A percentile compares a stretch with the other conserved stretches of the same genome.
phyloP scores from a whole-genome alignment of 2,329 filamentous ascomycete genomes.

The Alternaria brassicicola region DNA sequence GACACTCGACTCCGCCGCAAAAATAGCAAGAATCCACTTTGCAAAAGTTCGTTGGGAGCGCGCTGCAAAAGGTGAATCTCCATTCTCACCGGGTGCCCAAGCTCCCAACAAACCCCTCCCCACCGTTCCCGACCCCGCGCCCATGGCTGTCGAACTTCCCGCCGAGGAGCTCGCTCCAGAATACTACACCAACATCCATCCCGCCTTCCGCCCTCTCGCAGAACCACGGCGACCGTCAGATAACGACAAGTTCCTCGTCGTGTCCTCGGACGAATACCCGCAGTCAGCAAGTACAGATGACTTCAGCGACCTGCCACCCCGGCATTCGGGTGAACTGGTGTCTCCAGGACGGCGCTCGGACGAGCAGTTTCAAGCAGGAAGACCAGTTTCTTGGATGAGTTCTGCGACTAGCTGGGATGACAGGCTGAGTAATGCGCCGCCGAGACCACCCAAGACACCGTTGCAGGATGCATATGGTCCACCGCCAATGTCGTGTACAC shows the following conservation, averaged over 20 bases:
- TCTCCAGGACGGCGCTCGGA: constrained; percentile 49
- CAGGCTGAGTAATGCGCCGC: constrained; percentile 37
- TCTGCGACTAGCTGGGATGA: constrained; percentile 40
- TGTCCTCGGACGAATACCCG: constrained; percentile 64
- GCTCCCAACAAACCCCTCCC: constrained; percentile 46
- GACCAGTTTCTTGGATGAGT: constrained; percentile 31
- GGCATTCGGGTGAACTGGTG: constrained; percentile 69
- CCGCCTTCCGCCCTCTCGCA: constrained; percentile 44
- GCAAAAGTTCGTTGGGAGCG: constrained; percentile 72
- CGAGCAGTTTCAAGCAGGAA: constrained; percentile 36
- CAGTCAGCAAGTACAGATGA: constrained; percentile 48
- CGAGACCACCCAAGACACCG: constrained; percentile 51
- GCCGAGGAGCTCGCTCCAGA: constrained; percentile 58
- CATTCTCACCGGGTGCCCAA: constrained; percentile 26
- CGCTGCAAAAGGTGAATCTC: constrained; percentile 43
- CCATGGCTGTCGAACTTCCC: constrained; percentile 64
- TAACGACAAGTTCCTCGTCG: constrained; percentile 61
- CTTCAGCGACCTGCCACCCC: constrained; percentile 38
- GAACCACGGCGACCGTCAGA: constrained; percentile 29
- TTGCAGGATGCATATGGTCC: constrained; percentile 34
- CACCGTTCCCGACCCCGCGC: constrained; percentile 49
- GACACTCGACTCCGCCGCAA: constrained; percentile 76
- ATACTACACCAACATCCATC: constrained; percentile 34
- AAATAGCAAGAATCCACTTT: constrained; percentile 81
- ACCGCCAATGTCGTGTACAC: constrained; percentile 24